phyloP scores from a whole-genome alignment of 2,329 filamentous ascomycete genomes.

The Fusarium algeriense region DNA sequence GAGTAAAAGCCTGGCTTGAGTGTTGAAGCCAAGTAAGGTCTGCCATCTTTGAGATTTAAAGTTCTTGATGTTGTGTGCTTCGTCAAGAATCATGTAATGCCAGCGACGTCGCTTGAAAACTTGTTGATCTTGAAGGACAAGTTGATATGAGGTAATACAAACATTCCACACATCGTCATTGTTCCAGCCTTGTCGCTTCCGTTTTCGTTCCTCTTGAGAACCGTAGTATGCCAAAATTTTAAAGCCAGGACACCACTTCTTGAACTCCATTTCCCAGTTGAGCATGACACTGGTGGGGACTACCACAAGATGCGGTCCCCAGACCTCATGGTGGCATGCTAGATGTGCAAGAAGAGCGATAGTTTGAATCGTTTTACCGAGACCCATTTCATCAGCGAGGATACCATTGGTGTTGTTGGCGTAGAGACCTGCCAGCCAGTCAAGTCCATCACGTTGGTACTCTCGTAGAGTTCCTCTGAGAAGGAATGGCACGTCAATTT shows the following conservation, averaged over 20 bases:
- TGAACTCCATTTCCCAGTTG: slow-evolving; percentile 99
- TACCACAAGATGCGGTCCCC: slow-evolving; percentile 96
- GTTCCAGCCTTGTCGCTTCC: slow-evolving; percentile 93
- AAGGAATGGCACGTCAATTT: slow-evolving; percentile 83
- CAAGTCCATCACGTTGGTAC: slow-evolving; percentile 96
- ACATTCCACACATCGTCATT: slow-evolving; percentile 97
- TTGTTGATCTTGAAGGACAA: slow-evolving; percentile 92
- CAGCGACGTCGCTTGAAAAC: slow-evolving; percentile 92
- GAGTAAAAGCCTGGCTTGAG: slow-evolving; percentile 84
- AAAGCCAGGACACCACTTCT: slow-evolving; percentile 98
- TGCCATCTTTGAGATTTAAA: slow-evolving; percentile 99
- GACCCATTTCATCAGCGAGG: slow-evolving; percentile 96
- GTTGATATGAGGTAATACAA: slow-evolving; percentile 96
- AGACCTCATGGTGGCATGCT: slow-evolving; percentile 88
- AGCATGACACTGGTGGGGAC: slow-evolving; percentile 98
- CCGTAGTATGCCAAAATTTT: slow-evolving; percentile 98
- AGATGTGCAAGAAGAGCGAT: slow-evolving; percentile 94
- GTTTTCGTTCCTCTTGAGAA: slow-evolving; percentile 88
- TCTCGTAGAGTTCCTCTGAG: slow-evolving; percentile 90
- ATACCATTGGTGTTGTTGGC: slow-evolving; percentile 95
- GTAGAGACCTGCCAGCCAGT: slow-evolving; percentile 96
- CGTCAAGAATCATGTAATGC: slow-evolving; percentile 98
- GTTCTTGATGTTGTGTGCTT: slow-evolving; percentile 99
- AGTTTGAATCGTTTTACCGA: slow-evolving; percentile 98
- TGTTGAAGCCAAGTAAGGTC: slow-evolving; percentile 92